Percentiles rank a stretch among this genome's conserved stretches.
These are phyloP conservation scores for Tuber indicum DNA, from an alignment of 495 filamentous ascomycete species.

Conservation along the genomic window DNA sequence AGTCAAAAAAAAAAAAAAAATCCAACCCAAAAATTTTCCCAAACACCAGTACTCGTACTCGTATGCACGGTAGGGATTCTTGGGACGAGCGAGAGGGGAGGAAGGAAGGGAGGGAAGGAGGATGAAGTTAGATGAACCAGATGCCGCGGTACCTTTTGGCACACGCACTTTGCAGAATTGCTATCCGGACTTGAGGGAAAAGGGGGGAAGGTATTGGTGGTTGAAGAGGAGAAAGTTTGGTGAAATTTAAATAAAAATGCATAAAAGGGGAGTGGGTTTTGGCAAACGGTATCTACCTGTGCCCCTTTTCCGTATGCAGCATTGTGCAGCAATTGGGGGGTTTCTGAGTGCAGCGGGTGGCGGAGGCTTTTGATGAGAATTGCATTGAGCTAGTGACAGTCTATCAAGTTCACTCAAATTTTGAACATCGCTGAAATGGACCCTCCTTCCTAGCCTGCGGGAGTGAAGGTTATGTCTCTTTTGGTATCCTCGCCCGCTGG, in stretches of 20 bases:
- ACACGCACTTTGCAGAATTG: slow-evolving; percentile 13
- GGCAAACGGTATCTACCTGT: not conserved
- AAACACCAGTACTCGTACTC: slow-evolving; percentile 12
- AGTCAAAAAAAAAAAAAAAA: slow-evolving; percentile 15
- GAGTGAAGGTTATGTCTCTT: not conserved
- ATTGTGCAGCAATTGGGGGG: slow-evolving; percentile 3
- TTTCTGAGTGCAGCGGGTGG: slow-evolving; percentile 3
- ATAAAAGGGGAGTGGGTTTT: slow-evolving; percentile 8
- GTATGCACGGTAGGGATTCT: not conserved
- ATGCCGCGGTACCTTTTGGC: slow-evolving; percentile 32
- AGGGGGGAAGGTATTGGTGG: not conserved
- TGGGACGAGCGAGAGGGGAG: slow-evolving; percentile 18
- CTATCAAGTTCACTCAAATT: slow-evolving; percentile 2
- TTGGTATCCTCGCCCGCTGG: not conserved
- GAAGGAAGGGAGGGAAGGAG: not conserved
- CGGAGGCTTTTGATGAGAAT: slow-evolving; percentile 8
- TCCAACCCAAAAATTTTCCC: not conserved
- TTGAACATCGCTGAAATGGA: not conserved
- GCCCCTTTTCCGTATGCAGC: slow-evolving; percentile 1
- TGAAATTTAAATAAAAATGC: not conserved
- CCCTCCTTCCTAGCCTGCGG: not conserved
- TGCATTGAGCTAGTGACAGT: slow-evolving; percentile 7
- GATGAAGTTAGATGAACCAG: not conserved
- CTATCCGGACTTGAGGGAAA: slow-evolving; percentile 16
- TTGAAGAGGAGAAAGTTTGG: slow-evolving; percentile 4